Base-by-base conservation (phyloP, 2,329 filamentous ascomycete species). In the Triangularia verruculosa region DNA sequence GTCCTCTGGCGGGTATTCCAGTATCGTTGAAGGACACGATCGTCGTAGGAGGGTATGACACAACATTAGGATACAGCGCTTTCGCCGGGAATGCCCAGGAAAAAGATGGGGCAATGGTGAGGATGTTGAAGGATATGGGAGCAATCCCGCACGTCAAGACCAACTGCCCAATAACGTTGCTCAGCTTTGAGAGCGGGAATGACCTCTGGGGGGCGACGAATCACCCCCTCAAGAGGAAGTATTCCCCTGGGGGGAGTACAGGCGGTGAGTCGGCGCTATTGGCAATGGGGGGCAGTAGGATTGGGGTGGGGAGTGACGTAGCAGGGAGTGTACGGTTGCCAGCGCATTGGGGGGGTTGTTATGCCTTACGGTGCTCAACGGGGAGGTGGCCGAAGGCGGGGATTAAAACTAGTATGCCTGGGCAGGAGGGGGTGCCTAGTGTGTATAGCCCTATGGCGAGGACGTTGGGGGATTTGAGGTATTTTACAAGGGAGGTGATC, bases 61-160 rank as follows among this genome's bases (percentile, higher is more conserved):
- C 86, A 15, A 89, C 86, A 4, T 89, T 97, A 1, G 93, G 92
- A 1, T 96, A 93, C 76, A 92, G 90, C 34, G 79, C 81, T 59
- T 86, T 92, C 68, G 85, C 88, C 0, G 86, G 86, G 57, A 91
- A 93, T 71, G 88, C 88, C 13, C 79, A 82, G 39, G 62, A 84
- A 27, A 47, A 20, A 9, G 93, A 97, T 77, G 92, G 93, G 0
- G 80, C 86, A 1, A 85, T 92, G 71, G 88, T 91, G 22, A 85
- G 83, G 62, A 77, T 98, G 51, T 81, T 97, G 59, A 96, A 96
- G 73, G 90, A 95, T 73, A 92, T 92, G 2, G 91, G 93, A 22
- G 93, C 93, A 0, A 83, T 97, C 1, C 93, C 93, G 0, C 97
- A 96, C 73, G 92, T 93, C 67, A 98, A 97, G 81, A 97, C 93